These are phyloP conservation scores for Megacollybia platyphylla DNA, from an alignment of 1,284 basidiomycete species.

Conservation along the genomic window DNA sequence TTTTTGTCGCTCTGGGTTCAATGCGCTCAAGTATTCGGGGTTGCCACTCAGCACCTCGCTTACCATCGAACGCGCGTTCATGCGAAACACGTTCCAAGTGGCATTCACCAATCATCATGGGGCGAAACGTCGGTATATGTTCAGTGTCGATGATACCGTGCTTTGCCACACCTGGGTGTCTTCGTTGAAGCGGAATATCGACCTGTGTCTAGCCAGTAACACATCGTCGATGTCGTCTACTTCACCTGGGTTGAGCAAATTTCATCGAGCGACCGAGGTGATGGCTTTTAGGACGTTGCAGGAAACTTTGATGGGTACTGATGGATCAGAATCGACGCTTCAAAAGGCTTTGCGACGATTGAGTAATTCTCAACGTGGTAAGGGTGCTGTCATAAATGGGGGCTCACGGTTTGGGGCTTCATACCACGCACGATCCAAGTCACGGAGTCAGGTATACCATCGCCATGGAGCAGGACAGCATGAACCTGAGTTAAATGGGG, in stretches of 20 bases:
- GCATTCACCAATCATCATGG: constrained; percentile 68
- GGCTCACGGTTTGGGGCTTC: constrained; percentile 2
- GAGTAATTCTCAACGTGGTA: constrained; percentile 9
- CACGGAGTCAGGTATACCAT: constrained; percentile 50
- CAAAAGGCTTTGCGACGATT: constrained; percentile 16
- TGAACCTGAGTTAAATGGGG: constrained; percentile 31
- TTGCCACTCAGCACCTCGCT: constrained; percentile 68
- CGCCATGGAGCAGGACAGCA: constrained; percentile 44
- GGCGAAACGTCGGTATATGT: constrained; percentile 79
- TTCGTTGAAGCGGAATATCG: constrained; percentile 59
- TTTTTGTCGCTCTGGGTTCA: constrained; percentile 68
- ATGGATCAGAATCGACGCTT: constrained; percentile 13
- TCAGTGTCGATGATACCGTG: constrained; percentile 73
- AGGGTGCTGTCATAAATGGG: constrained; percentile 5
- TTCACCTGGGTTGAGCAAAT: constrained; percentile 26
- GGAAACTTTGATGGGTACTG: constrained; percentile 58
- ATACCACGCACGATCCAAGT: constrained; percentile 49
- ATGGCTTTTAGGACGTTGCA: constrained; percentile 75
- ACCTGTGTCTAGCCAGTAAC: constrained; percentile 23
- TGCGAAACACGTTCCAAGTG: constrained; percentile 88
- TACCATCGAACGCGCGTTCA: constrained; percentile 80
- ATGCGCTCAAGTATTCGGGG: constrained; percentile 69
- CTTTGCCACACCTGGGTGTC: constrained; percentile 66
- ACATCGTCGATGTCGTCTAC: constrained; percentile 17
- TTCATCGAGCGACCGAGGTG: constrained; percentile 52